Evolutionary conservation across 352 stramenopile genomes (phyloP), one percentile per base, ranked within the genome.

Genomic region (Globisporangium perplexum): DNA sequence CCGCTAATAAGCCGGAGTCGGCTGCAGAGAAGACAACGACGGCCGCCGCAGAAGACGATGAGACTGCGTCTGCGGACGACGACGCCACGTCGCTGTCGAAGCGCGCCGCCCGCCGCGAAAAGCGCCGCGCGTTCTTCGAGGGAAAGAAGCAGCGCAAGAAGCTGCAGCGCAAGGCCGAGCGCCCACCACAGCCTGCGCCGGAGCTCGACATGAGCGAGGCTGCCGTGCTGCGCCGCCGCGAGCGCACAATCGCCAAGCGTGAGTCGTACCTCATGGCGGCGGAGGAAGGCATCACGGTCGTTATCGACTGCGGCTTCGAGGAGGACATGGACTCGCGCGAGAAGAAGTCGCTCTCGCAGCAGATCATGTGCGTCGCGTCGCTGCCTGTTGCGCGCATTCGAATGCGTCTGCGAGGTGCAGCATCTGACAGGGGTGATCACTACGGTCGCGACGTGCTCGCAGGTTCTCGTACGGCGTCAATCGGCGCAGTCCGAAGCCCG

Each of bases 291-390:
- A 50, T 77, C 17, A 80, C 76, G 39, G 73, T 97, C 11, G 82
- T 96, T n/a, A 88, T 98, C 43, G 96, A 98, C 67, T 98, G 93
- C 55, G 84, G 78, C 17, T 98, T 98, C 68, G 91, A 98, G 60
- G 65, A 96, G 23, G 57, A 88, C n/a, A 97, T 98, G 90, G 93
- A 71, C 3, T 65, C 76, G 28, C 96, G 95, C 53, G 94, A 98
- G 66, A 89, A 95, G 58, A 98, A 96, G 59, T 97, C 83, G 62
- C 72, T 98, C 15, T 86, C 78, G 11, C 87, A 96, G 62, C 96
- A 98, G 67, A 91, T 98, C 53, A 95, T 97, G 79, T 98, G 81
- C 67, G 88, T 61, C 11, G 36, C 6, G 22, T n/a, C 15, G 23
- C 14, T 36, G 35, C 43, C 31, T 38, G 15, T 11, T 38, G 31